These are phyloP conservation scores for Ceratocystis destructans DNA, from an alignment of 2,329 filamentous ascomycete genomes.

Conservation along the genomic window DNA sequence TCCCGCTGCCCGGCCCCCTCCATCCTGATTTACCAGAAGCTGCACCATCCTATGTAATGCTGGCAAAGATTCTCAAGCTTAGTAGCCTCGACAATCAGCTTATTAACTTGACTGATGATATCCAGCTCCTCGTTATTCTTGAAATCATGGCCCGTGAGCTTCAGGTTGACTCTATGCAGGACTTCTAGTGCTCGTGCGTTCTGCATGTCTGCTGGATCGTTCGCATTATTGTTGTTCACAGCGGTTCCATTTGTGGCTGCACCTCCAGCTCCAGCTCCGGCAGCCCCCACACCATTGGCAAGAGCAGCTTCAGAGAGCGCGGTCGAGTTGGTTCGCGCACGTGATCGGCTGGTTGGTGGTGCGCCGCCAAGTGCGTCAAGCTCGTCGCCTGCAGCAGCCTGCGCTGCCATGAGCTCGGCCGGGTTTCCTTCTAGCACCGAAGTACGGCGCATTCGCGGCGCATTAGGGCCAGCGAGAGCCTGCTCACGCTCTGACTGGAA, in stretches of 20 bases:
- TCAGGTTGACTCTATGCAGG: constrained; percentile 81
- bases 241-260: not conserved
- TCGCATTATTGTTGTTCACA: constrained; percentile 20
- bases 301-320: constrained; percentile 27
- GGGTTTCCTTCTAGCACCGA: constrained; percentile 54
- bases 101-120: constrained; percentile 80
- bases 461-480: constrained; percentile 35
- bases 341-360: constrained; percentile 35
- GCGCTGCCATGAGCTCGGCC: constrained; percentile 41
- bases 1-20: constrained; percentile 16
- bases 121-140: constrained; percentile 72
- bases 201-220: constrained; percentile 59
- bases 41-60: constrained; percentile 98
- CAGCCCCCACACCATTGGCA: constrained; percentile 27
- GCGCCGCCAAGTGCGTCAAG: constrained; percentile 29
- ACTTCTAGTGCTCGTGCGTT: constrained; percentile 90
- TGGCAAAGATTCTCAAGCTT: constrained; percentile 96
- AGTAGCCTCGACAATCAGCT: constrained; percentile 86
- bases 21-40: constrained; percentile 61
- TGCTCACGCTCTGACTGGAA: constrained; percentile 49
- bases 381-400: constrained; percentile 23
- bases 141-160: constrained; percentile 88
- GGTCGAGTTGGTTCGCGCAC: constrained; percentile 48
- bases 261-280: constrained; percentile 16
- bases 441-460: constrained; percentile 45